These are phyloP conservation scores for Fusarium xyrophilum DNA, from an alignment of 2,329 filamentous ascomycete species.

Conservation along the genomic window DNA sequence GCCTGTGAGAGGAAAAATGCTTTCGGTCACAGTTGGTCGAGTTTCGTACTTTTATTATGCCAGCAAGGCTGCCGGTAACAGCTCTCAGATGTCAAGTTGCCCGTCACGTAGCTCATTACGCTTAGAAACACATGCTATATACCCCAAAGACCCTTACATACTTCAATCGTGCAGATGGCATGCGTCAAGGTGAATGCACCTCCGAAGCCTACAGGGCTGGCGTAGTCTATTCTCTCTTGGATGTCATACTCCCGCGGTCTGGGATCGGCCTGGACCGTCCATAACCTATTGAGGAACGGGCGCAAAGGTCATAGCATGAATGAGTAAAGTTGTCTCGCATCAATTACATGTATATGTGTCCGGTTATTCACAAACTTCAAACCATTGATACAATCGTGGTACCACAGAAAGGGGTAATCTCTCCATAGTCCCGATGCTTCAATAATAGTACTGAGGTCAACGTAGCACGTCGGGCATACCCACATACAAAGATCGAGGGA, in stretches of 20 bases:
- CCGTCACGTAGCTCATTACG: accelerated
- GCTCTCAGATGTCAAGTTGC: background rate
- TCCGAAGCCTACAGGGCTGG: background rate
- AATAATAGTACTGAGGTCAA: background rate
- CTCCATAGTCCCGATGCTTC: background rate
- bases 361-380: no score
- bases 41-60: accelerated
- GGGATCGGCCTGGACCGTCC: accelerated
- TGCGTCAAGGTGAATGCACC: accelerated
- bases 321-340: accelerated
- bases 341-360: accelerated
- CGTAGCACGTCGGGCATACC: background rate
- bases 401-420: background rate
- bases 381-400: no score
- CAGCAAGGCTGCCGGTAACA: accelerated
- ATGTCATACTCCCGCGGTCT: accelerated
- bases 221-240: background rate
- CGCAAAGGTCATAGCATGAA: background rate
- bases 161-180: accelerated
- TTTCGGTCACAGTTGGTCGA: accelerated
- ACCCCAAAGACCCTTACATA: no score
- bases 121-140: no score
- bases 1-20: accelerated
- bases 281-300: background rate
- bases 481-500: background rate